A percentile compares a stretch with the other conserved stretches of the same genome.
Evolutionary conservation across 176 grass and related monocot genomes (phyloP).

Genomic region (Melocanna baccifera): DNA sequence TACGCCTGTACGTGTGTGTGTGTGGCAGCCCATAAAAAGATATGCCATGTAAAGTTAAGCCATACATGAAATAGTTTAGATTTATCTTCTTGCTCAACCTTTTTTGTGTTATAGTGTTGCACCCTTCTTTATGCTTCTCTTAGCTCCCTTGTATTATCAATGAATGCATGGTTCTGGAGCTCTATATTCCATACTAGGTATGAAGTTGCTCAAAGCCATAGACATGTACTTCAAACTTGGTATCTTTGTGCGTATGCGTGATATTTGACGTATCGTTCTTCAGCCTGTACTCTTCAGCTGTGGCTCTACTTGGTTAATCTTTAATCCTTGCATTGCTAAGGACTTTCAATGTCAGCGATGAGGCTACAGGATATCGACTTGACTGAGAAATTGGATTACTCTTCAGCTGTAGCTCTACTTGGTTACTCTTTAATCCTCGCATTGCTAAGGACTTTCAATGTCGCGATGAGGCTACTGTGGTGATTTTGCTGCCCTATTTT

Average conservation of each 20-base stretch:
- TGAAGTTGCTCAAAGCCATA: constrained; percentile 10
- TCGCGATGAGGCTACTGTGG: constrained; percentile 87
- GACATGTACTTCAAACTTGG: background rate
- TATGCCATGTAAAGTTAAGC: too few relatives aligned
- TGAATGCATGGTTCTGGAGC: constrained; percentile 98
- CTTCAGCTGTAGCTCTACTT: constrained; percentile 80
- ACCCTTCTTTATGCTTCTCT: too few relatives aligned
- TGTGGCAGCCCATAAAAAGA: too few relatives aligned
- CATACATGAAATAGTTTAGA: too few relatives aligned
- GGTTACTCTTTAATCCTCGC: constrained; percentile 83
- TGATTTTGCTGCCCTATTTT: constrained; percentile 89
- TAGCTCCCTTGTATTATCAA: too few relatives aligned
- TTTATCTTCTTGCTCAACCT: too few relatives aligned
- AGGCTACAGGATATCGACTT: constrained; percentile 91
- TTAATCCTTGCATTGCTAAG: too few relatives aligned
- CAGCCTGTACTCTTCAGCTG: too few relatives aligned
- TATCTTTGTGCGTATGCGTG: background rate
- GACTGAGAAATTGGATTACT: constrained; percentile 94
- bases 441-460: constrained; percentile 79
- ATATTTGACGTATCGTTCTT: constrained; percentile 15
- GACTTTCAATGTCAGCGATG: too few relatives aligned
- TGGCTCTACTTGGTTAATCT: too few relatives aligned
- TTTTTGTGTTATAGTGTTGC: too few relatives aligned
- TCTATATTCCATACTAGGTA: constrained; percentile 88
- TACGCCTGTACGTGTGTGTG: too few relatives aligned